A percentile compares a stretch with the other conserved stretches of the same genome.
Conservation (phyloP, 2,329 filamentous ascomycete species). For the Sporothrix dimorphospora region DNA sequence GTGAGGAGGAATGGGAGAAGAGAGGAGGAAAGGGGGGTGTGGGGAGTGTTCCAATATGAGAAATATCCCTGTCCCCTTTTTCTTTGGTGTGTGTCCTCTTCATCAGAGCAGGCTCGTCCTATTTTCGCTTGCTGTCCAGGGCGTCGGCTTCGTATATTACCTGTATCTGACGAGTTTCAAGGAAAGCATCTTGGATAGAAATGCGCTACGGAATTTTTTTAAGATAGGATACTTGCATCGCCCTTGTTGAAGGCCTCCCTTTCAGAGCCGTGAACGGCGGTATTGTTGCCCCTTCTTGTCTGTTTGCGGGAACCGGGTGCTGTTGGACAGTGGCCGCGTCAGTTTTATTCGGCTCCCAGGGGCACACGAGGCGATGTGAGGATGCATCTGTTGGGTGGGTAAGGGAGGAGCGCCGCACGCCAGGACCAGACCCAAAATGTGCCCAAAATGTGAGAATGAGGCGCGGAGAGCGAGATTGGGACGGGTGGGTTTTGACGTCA, state of each 20-base stretch:
- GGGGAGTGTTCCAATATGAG: not conserved
- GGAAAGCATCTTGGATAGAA: no score
- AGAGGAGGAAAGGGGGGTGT: not conserved
- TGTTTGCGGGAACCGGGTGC: not conserved
- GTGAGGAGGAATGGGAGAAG: not conserved
- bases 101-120: no score
- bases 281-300: not conserved
- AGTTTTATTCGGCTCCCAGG: no score
- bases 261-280: no score
- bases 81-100: not conserved
- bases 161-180: no score
- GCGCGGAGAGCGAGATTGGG: conserved; percentile 8
- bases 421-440: not conserved
- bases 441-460: not conserved
- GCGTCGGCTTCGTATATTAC: no score
- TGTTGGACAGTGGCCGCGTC: no score
- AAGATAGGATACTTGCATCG: no score
- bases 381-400: not conserved
- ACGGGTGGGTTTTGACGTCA: not conserved
- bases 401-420: not conserved
- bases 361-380: no score
- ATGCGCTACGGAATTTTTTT: no score
- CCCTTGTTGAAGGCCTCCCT: not conserved
- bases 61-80: not conserved
- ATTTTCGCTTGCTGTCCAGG: no score